These are phyloP conservation scores for Rosa chinensis DNA, from an alignment of 306 rosid genomes.

Conservation along the genomic window DNA sequence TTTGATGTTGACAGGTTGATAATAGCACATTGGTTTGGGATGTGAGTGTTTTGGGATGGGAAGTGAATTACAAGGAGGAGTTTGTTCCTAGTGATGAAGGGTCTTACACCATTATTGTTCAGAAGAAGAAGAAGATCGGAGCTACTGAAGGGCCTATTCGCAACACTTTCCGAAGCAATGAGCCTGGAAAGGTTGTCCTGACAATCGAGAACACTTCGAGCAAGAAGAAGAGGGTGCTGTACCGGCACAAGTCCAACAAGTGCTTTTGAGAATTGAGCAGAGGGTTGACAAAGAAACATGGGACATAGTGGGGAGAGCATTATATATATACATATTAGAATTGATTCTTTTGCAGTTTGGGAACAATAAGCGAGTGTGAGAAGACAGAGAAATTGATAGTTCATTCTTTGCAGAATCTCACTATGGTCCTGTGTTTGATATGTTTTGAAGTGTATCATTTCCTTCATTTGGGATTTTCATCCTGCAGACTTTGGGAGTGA, in stretches of 20 bases:
- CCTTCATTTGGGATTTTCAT: not conserved
- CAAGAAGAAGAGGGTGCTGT: slow-evolving; percentile 46
- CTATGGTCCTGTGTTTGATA: slow-evolving; percentile 15
- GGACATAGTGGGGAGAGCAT: slow-evolving; percentile 7
- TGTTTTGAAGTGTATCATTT: slow-evolving; percentile 19
- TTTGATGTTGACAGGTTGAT: slow-evolving; percentile 14
- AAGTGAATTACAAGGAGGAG: slow-evolving; percentile 44
- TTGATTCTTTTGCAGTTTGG: slow-evolving; percentile 19
- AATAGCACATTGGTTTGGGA: slow-evolving; percentile 36
- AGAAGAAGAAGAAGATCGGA: slow-evolving; percentile 42
- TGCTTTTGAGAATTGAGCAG: slow-evolving; percentile 11
- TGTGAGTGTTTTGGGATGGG: slow-evolving; percentile 43
- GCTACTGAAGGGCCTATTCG: slow-evolving; percentile 35
- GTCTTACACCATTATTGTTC: slow-evolving; percentile 46
- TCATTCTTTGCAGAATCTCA: slow-evolving; percentile 33
- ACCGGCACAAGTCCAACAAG: slow-evolving; percentile 46
- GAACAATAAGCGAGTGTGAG: slow-evolving; percentile 13
- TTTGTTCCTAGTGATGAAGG: slow-evolving; percentile 44
- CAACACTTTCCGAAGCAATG: slow-evolving; percentile 39
- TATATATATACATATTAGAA: not conserved
- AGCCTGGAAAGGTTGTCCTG: slow-evolving; percentile 45
- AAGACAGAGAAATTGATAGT: slow-evolving; percentile 20
- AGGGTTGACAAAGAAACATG: not conserved
- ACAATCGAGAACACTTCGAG: slow-evolving; percentile 33
- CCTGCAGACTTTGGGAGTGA: slow-evolving; percentile 15